Evolutionary conservation across 495 filamentous ascomycete genomes (phyloP).

Genomic region (Aspergillus ostianus): DNA sequence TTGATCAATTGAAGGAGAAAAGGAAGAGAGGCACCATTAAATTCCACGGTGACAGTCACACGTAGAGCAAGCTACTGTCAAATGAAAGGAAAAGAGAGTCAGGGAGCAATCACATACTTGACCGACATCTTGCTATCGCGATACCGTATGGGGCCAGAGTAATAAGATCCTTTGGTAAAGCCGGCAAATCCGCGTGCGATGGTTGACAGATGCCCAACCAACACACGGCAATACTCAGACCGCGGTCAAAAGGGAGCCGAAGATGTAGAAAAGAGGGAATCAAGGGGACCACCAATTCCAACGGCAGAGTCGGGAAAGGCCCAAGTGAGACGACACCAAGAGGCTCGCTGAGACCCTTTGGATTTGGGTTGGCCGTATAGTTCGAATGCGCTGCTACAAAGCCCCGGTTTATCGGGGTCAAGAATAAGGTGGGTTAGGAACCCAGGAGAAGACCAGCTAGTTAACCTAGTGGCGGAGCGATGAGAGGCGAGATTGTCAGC

Average conservation of each 20-base stretch:
- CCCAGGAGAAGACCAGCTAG: no score
- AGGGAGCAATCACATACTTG: conserved; percentile 54
- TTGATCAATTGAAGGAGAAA: no score
- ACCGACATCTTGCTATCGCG: conserved; percentile 58
- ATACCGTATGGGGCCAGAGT: background rate
- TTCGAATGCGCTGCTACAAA: no score
- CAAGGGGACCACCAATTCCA: background rate
- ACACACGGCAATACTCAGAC: background rate
- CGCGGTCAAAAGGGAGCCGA: no score
- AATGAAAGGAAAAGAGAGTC: conserved; percentile 12
- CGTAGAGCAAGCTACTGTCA: conserved; percentile 18
- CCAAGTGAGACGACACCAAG: background rate
- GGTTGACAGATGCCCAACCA: background rate
- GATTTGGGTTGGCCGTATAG: background rate
- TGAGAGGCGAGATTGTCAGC: background rate
- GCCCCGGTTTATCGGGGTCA: no score
- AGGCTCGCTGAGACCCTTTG: background rate
- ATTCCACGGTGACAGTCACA: background rate
- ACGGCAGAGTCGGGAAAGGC: background rate
- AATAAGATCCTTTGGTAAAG: background rate
- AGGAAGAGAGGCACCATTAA: conserved; percentile 10
- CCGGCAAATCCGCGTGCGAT: background rate
- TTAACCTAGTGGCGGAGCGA: background rate
- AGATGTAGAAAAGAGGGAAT: background rate
- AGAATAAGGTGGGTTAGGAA: background rate